Conservation (phyloP, 176 grass and related monocot genomes). For the Chloris gayana region DNA sequence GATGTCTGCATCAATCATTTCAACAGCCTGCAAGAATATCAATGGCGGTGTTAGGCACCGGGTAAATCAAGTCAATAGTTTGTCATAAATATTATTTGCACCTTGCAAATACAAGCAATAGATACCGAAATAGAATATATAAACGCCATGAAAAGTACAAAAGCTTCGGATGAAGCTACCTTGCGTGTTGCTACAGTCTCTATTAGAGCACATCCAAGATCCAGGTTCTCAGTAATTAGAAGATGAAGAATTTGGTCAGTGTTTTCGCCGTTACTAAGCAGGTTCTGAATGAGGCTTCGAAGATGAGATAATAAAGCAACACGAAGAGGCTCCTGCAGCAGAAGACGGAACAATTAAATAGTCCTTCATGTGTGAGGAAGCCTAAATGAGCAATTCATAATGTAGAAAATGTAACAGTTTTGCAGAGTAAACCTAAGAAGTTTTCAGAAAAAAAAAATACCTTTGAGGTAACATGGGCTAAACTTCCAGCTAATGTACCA, state of each 20-base stretch:
- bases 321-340: slow-evolving; percentile 86
- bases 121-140: slow-evolving; percentile 15
- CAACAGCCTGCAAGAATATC: slow-evolving; percentile 64
- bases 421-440: neutral
- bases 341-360: slow-evolving; percentile 24
- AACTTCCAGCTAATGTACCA: slow-evolving; percentile 91
- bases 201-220: slow-evolving; percentile 98
- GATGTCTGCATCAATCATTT: slow-evolving; percentile 91
- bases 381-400: slow-evolving; percentile 13
- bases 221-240: slow-evolving; percentile 87
- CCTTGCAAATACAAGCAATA: slow-evolving; percentile 2
- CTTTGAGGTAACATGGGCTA: slow-evolving; percentile 99
- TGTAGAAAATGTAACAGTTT: slow-evolving; percentile 19
- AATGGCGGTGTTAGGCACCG: slow-evolving; percentile 8
- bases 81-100: neutral
- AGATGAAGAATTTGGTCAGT: slow-evolving; percentile 82
- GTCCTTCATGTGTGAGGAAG: neutral
- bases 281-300: slow-evolving; percentile 73
- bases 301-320: slow-evolving; percentile 81
- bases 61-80: neutral
- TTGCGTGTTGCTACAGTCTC: slow-evolving; percentile 92
- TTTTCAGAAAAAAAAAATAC: slow-evolving; percentile 42
- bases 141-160: neutral
- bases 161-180: slow-evolving; percentile 41
- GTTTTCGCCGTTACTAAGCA: slow-evolving; percentile 76